These are phyloP conservation scores for Saccharomycopsis microspora DNA, from an alignment of 805 yeast species.

Conservation along the genomic window DNA sequence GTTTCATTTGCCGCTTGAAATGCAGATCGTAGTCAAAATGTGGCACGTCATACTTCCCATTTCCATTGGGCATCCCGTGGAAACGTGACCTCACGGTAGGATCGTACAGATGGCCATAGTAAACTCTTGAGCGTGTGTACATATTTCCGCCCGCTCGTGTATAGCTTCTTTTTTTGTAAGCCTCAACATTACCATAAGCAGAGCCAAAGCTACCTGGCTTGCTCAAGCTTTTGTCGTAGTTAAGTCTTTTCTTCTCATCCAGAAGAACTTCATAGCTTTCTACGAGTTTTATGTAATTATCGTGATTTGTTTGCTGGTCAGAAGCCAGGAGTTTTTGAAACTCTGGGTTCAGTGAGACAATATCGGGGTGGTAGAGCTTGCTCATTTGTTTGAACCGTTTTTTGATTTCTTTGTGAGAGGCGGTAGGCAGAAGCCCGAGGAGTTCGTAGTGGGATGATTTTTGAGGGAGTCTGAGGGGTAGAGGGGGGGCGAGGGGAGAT, in stretches of 20 bases:
- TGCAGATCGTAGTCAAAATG: slow-evolving; percentile 36
- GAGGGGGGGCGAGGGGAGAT: too few species aligned
- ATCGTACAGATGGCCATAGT: slow-evolving; percentile 17
- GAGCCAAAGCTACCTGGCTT: slow-evolving; percentile 11
- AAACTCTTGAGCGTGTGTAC: slow-evolving; percentile 16
- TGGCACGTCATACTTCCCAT: slow-evolving; percentile 28
- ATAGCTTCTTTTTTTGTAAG: slow-evolving; percentile 19
- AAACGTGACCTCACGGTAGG: slow-evolving; percentile 17
- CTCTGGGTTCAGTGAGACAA: slow-evolving; percentile 19
- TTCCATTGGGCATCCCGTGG: slow-evolving; percentile 28
- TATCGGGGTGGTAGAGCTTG: slow-evolving; percentile 34
- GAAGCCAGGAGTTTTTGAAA: slow-evolving; percentile 24
- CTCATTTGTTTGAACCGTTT: slow-evolving; percentile 29
- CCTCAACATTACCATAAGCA: slow-evolving; percentile 27
- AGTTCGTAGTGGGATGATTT: slow-evolving; percentile 1
- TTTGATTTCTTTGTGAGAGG: slow-evolving; percentile 30
- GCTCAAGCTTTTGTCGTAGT: slow-evolving; percentile 25
- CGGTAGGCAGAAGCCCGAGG: slow-evolving; percentile 16
- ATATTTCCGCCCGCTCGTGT: slow-evolving; percentile 11
- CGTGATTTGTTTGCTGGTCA: slow-evolving; percentile 26
- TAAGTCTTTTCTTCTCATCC: slow-evolving; percentile 26
- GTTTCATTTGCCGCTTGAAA: slow-evolving; percentile 28
- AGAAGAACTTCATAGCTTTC: slow-evolving; percentile 32
- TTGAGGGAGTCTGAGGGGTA: too few species aligned
- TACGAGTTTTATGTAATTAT: slow-evolving; percentile 28